Conservation (phyloP, 176 grass and related monocot genomes). For the Lolium multiflorum region DNA sequence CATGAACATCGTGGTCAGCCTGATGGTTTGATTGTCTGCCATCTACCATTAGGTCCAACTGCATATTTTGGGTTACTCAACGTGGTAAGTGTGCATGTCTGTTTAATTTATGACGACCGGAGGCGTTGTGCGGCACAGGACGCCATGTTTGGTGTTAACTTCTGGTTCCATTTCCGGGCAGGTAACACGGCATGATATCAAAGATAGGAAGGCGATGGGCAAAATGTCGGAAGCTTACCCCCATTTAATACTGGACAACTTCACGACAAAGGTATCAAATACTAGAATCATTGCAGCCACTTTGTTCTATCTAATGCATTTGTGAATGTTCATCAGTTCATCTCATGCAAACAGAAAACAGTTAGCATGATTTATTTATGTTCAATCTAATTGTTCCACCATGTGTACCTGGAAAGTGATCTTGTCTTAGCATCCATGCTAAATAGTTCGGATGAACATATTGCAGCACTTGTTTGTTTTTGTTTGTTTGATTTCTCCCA, state of each 20-base stretch:
- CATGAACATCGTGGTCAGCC: conserved; percentile 93
- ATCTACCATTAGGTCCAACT: conserved; percentile 88
- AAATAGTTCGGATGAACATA: background rate
- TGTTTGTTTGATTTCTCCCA: background rate
- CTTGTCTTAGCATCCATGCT: no score
- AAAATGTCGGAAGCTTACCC: conserved; percentile 99
- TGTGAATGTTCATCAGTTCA: background rate
- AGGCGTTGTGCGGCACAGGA: background rate
- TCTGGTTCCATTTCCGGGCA: conserved; percentile 33
- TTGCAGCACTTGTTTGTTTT: background rate
- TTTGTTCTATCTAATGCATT: background rate
- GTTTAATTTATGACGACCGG: conserved; percentile 9
- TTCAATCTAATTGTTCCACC: background rate
- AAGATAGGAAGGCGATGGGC: conserved; percentile 86
- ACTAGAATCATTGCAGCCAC: conserved; percentile 11
- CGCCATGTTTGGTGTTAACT: conserved; percentile 12
- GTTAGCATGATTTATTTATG: background rate
- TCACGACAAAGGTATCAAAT: conserved; percentile 63
- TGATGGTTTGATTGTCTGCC: conserved; percentile 90
- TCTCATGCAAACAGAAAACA: background rate
- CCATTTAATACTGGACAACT: conserved; percentile 87
- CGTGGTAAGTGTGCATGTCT: conserved; percentile 68
- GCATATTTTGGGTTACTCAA: conserved; percentile 92
- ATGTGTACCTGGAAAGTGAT: background rate
- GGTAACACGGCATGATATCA: conserved; percentile 92